Conservation (phyloP, 2,329 filamentous ascomycete species). For the Aureobasidium pullulans region DNA sequence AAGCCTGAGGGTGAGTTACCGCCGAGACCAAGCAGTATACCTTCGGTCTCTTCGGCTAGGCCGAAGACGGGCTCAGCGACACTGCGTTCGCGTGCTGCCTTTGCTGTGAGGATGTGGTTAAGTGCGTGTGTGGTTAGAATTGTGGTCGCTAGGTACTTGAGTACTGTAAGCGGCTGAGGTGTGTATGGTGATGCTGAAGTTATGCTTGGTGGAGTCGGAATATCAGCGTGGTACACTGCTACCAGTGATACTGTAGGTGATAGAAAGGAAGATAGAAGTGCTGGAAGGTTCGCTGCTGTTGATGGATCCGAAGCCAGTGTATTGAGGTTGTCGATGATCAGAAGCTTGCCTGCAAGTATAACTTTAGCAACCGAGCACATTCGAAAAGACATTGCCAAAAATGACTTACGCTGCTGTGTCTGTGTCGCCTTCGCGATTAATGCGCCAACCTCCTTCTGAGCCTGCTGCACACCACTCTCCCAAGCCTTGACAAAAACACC, state of each 20-base stretch:
- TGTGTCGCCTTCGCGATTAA: constrained; percentile 7
- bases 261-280: constrained; percentile 64
- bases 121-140: constrained; percentile 69
- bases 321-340: constrained; percentile 76
- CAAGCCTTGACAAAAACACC: constrained; percentile 55
- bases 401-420: constrained; percentile 5
- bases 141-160: constrained; percentile 83
- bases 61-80: constrained; percentile 71
- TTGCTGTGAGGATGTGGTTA: constrained; percentile 64
- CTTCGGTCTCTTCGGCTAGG: constrained; percentile 68
- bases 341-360: constrained; percentile 51
- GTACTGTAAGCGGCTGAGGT: constrained; percentile 62
- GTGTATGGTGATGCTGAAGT: constrained; percentile 40
- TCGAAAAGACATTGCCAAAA: neutral
- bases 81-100: constrained; percentile 69
- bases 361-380: neutral
- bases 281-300: constrained; percentile 52
- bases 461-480: constrained; percentile 22
- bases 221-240: constrained; percentile 74
- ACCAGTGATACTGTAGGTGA: constrained; percentile 64
- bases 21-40: constrained; percentile 62
- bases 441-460: constrained; percentile 25
- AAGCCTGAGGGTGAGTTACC: constrained; percentile 50
- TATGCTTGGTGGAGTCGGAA: constrained; percentile 47
- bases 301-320: constrained; percentile 50